Evolutionary conservation across 2,329 filamentous ascomycete species (phyloP).

Genomic region (Pseudogymnoascus verrucosus): DNA sequence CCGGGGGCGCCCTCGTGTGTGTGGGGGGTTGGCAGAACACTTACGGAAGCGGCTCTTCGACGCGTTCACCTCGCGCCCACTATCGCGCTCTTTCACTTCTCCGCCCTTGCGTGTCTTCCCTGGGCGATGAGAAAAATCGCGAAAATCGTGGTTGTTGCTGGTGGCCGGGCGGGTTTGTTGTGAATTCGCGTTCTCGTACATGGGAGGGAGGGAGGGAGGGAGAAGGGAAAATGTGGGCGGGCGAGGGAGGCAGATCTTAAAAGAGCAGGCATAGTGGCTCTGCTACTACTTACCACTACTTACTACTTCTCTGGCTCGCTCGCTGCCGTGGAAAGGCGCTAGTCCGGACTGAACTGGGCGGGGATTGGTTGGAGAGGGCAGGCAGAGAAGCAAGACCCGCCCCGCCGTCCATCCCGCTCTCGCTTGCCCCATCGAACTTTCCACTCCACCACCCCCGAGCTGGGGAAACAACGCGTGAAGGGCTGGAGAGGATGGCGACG

Average conservation of each 20-base stretch:
- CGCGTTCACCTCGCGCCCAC: neutral
- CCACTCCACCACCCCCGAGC: neutral
- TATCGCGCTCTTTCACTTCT: neutral
- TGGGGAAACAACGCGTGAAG: neutral
- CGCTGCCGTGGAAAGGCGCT: neutral
- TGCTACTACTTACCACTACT: no score
- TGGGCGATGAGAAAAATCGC: neutral
- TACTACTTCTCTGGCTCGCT: neutral
- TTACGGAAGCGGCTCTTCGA: neutral
- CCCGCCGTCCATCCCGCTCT: neutral
- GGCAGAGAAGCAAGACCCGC: neutral
- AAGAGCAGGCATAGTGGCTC: neutral
- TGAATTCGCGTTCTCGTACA: neutral
- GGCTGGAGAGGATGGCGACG: neutral
- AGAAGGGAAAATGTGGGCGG: neutral
- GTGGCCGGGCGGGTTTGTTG: no score
- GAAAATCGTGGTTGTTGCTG: neutral
- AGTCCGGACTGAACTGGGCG: neutral
- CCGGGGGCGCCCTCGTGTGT: neutral
- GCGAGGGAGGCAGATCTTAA: slow-evolving; percentile 3
- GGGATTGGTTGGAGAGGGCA: neutral
- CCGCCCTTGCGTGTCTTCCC: neutral
- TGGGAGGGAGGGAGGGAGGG: no score
- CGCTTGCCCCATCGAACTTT: neutral
- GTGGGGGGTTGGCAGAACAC: neutral